Conservation (phyloP, 1,139 yeast genomes). For the Zygoascus sp. region DNA sequence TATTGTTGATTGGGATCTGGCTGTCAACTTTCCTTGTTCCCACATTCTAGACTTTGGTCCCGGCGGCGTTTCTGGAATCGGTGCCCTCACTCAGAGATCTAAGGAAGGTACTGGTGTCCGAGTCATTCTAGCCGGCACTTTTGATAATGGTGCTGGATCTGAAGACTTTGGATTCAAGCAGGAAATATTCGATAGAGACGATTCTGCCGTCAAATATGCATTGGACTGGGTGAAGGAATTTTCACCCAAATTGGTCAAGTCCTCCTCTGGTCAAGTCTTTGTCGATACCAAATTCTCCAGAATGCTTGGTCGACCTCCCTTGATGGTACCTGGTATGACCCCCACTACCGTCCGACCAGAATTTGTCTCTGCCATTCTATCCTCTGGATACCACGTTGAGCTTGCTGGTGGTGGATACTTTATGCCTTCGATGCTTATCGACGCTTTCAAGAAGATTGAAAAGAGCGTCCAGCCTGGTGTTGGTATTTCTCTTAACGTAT, state of each 20-base stretch:
- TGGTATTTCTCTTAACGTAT: slow-evolving; percentile 85
- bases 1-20: slow-evolving; percentile 92
- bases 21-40: slow-evolving; percentile 75
- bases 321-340: slow-evolving; percentile 99
- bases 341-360: slow-evolving; percentile 96
- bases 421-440: slow-evolving; percentile 60
- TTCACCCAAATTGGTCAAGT: slow-evolving; percentile 79
- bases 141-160: slow-evolving; percentile 61
- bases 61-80: slow-evolving; percentile 96
- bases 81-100: slow-evolving; percentile 92
- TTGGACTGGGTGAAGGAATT: slow-evolving; percentile 87
- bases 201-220: slow-evolving; percentile 68
- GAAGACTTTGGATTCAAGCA: slow-evolving; percentile 94
- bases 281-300: slow-evolving; percentile 94
- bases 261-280: slow-evolving; percentile 53
- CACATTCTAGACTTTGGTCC: slow-evolving; percentile 97
- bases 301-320: slow-evolving; percentile 89
- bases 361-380: slow-evolving; percentile 86
- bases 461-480: slow-evolving; percentile 64
- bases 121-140: slow-evolving; percentile 85
- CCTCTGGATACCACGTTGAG: slow-evolving; percentile 96
- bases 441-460: slow-evolving; percentile 67
- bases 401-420: slow-evolving; percentile 99
- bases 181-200: slow-evolving; percentile 76
- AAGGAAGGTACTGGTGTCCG: slow-evolving; percentile 99